Evolutionary conservation across 768 basidiomycete genomes (phyloP), one percentile per base, ranked within the genome.

Genomic region (Amanita rubescens): DNA sequence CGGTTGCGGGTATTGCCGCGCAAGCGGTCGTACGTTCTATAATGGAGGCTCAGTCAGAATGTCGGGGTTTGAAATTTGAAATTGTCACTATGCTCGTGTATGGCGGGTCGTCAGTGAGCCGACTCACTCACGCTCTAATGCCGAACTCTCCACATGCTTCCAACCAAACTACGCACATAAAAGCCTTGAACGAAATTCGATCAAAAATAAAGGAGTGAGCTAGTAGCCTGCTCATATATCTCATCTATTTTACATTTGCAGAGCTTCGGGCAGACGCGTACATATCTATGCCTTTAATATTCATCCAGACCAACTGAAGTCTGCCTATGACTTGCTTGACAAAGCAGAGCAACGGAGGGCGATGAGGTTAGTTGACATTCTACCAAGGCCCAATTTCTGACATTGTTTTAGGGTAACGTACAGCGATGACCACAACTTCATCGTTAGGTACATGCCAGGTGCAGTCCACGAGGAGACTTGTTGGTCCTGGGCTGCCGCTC

Each of bases 361-460:
- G 3, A 53, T 53, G 51, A 53, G 51, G 51, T 52, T 52, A 30
- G 51, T 43, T 52, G 37, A 52, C 35, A 12, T 37, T 17, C 35
- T 55, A 58, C 43, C 38, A 19, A 49, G 27, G n/a, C 19, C 10
- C 46, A 22, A 22, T 58, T 56, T 49, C 57, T 58, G 55, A 60
- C 19, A 32, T 58, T 58, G 48, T 60, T 58, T 43, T 55, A 60
- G 57, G 35, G 55, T 60, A 41, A 30, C 27, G 8, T 30, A 30
- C 27, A 30, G 27, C 8, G 27, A 30, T 30, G 27, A 30, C 27
- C 8, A 53, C 50, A 58, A 60, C 52, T 60, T 60, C 48, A 56
- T 60, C 43, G 54, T 60, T 51, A 56, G 39, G 35, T 60, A 46
- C 45, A 56, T 58, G 52, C 55, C 57, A 54, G 47, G 55, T 54